phyloP scores from a whole-genome alignment of 78 protist genomes.

The Neovahlkampfia damariscottae region DNA sequence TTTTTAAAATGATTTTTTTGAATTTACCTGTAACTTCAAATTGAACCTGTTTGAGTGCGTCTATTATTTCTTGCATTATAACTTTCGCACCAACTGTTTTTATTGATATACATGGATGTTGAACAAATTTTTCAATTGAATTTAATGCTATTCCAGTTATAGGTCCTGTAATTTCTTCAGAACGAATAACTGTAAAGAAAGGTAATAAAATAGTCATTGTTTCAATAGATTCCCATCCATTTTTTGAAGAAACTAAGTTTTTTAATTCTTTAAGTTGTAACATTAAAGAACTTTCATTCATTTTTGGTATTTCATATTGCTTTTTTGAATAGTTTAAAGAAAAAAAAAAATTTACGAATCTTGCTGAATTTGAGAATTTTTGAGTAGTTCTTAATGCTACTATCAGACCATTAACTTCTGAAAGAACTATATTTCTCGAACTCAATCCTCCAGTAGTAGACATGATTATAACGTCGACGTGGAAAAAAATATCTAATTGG shows the following conservation, averaged over 20 bases:
- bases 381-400: background rate
- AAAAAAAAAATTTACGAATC: background rate
- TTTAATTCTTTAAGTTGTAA: background rate
- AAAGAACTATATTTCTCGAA: background rate
- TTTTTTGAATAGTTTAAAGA: background rate
- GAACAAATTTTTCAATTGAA: conserved; percentile 58
- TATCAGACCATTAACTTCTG: background rate
- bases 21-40: conserved; percentile 82
- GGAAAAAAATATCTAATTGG: too few species aligned
- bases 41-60: conserved; percentile 65
- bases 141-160: conserved; percentile 76
- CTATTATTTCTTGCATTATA: conserved; percentile 31
- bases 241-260: background rate
- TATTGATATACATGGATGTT: background rate
- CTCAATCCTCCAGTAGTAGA: too few species aligned
- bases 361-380: background rate
- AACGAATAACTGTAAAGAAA: conserved; percentile 60
- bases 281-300: background rate
- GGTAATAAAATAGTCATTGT: conserved; percentile 32
- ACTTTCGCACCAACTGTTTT: conserved; percentile 4
- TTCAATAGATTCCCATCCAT: conserved; percentile 6
- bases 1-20: too few species aligned
- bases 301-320: background rate
- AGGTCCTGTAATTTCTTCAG: conserved; percentile 68
- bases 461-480: too few species aligned